A percentile compares a stretch with the other conserved stretches of the same genome.
phyloP scores from a whole-genome alignment of 2,329 filamentous ascomycete genomes.

The Polytolypa hystricis region DNA sequence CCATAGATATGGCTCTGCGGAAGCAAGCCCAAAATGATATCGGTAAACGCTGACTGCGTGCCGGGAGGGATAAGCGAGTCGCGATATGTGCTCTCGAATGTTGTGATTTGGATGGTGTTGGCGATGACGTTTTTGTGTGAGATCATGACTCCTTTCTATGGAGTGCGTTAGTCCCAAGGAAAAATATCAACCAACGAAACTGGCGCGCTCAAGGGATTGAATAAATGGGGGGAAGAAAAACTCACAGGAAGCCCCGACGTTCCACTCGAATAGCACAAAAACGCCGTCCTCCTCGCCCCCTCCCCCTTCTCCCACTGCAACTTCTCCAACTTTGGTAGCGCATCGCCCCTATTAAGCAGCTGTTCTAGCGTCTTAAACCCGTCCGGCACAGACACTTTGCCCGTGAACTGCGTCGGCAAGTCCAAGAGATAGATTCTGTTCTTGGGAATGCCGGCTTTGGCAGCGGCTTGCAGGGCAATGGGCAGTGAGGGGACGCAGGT shows the following conservation, averaged over 20 bases:
- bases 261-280: slow-evolving; percentile 69
- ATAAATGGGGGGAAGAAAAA: slow-evolving; percentile 1
- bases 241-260: slow-evolving; percentile 65
- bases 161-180: no score
- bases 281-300: slow-evolving; percentile 53
- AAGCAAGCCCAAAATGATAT: slow-evolving; percentile 55
- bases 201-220: not conserved
- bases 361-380: slow-evolving; percentile 55
- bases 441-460: slow-evolving; percentile 50
- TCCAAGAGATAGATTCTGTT: slow-evolving; percentile 59
- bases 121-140: slow-evolving; percentile 69
- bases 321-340: slow-evolving; percentile 28
- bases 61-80: slow-evolving; percentile 19
- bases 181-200: slow-evolving; percentile 9
- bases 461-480: slow-evolving; percentile 53
- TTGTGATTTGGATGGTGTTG: slow-evolving; percentile 54
- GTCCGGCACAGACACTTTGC: slow-evolving; percentile 32
- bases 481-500: slow-evolving; percentile 58
- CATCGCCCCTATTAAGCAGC: slow-evolving; percentile 50
- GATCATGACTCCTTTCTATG: slow-evolving; percentile 72
- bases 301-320: slow-evolving; percentile 33
- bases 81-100: slow-evolving; percentile 37
- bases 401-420: slow-evolving; percentile 45
- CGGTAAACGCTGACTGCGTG: slow-evolving; percentile 39
- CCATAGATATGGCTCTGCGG: slow-evolving; percentile 77